Conservation (phyloP, 495 filamentous ascomycete genomes). For the Lasiosphaeris hirsuta region DNA sequence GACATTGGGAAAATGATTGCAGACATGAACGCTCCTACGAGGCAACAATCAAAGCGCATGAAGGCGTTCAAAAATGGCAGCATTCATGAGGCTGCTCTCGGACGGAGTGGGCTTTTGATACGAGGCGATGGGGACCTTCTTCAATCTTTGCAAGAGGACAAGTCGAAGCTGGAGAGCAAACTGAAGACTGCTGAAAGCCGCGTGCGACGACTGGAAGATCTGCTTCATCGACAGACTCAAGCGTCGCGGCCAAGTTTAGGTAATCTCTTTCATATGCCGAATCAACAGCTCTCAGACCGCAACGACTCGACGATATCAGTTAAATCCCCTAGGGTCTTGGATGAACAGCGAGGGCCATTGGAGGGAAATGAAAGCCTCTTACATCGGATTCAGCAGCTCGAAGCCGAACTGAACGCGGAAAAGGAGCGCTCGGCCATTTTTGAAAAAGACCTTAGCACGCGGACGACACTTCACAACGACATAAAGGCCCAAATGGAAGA, state of each 20-base stretch:
- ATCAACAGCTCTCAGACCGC: slow-evolving; percentile 36
- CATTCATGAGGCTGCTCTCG: slow-evolving; percentile 77
- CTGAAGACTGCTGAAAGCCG: slow-evolving; percentile 87
- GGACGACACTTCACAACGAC: slow-evolving; percentile 57
- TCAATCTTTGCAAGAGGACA: slow-evolving; percentile 68
- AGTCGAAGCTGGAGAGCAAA: slow-evolving; percentile 72
- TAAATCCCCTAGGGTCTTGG: slow-evolving; percentile 30
- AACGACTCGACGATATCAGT: slow-evolving; percentile 43
- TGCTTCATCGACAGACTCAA: slow-evolving; percentile 83
- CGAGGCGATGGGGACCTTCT: slow-evolving; percentile 78
- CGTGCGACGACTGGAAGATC: slow-evolving; percentile 85
- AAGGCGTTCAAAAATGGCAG: slow-evolving; percentile 96
- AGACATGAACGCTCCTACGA: slow-evolving; percentile 69
- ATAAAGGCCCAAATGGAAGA: slow-evolving; percentile 73
- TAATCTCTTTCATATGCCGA: slow-evolving; percentile 55
- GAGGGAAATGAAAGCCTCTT: slow-evolving; percentile 38
- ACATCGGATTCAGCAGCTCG: slow-evolving; percentile 68
- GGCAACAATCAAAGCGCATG: slow-evolving; percentile 68
- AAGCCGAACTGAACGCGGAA: slow-evolving; percentile 67
- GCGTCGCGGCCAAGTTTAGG: slow-evolving; percentile 65
- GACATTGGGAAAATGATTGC: slow-evolving; percentile 57
- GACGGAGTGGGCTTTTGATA: slow-evolving; percentile 74
- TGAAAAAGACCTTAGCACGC: slow-evolving; percentile 60
- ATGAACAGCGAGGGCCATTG: slow-evolving; percentile 38
- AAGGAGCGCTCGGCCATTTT: slow-evolving; percentile 47